Conservation (phyloP, 495 filamentous ascomycete genomes). For the Hyaloscypha hepaticicola region DNA sequence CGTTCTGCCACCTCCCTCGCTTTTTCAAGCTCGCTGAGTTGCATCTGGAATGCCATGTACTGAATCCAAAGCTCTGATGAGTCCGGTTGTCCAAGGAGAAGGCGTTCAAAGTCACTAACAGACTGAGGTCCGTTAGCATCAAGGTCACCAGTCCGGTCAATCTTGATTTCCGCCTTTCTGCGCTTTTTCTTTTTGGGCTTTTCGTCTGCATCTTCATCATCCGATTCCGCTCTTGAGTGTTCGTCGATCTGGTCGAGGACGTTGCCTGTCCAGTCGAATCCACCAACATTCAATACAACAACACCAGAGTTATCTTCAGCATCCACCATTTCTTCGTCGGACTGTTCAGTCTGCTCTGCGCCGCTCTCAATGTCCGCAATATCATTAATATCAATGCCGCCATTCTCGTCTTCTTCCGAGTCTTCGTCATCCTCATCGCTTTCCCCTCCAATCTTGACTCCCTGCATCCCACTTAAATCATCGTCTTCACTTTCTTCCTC, state of each 20-base stretch:
- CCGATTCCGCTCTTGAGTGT: constrained; percentile 39
- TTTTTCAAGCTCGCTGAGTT: constrained; percentile 80
- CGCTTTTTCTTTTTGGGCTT: constrained; percentile 75
- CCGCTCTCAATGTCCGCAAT: constrained; percentile 40
- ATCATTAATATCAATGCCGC: constrained; percentile 51
- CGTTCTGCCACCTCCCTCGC: constrained; percentile 86
- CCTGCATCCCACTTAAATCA: constrained; percentile 46
- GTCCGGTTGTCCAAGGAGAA: constrained; percentile 87
- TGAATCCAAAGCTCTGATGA: constrained; percentile 86
- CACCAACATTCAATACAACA: constrained; percentile 67
- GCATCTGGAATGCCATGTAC: constrained; percentile 96
- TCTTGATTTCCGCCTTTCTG: constrained; percentile 70
- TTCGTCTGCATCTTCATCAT: constrained; percentile 46
- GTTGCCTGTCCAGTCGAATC: constrained; percentile 85
- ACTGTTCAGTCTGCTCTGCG: constrained; percentile 31
- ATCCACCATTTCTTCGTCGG: constrained; percentile 53
- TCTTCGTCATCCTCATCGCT: constrained; percentile 47
- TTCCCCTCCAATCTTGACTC: constrained; percentile 52
- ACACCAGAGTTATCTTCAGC: constrained; percentile 32
- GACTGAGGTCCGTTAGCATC: constrained; percentile 89
- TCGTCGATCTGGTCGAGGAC: constrained; percentile 50
- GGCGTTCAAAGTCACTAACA: constrained; percentile 85
- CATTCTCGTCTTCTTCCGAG: constrained; percentile 48
- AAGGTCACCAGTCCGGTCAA: constrained; percentile 85
- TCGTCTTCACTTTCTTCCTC: constrained; percentile 54